Evolutionary conservation across 139 green algal species (phyloP), one percentile per base, ranked within the genome.

Genomic region (Chlamydomonas schloesseri): DNA sequence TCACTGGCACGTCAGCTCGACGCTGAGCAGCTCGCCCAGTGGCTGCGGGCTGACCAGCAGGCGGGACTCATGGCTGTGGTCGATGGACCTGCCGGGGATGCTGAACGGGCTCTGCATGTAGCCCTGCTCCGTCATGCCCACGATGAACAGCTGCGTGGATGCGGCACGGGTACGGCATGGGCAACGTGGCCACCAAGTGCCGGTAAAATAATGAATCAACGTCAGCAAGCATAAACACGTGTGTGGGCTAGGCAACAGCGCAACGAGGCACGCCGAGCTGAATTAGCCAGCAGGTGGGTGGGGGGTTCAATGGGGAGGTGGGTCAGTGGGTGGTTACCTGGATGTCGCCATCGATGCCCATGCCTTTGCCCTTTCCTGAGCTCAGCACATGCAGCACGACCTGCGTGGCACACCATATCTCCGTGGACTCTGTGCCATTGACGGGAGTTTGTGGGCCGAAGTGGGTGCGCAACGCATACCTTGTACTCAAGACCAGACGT

Each of bases 381-480:
- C 78, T 90, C 1, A 90, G 71, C 23, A 90, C 53, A 42, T 90
- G 86, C 0, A 90, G 53, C 0, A 83, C 82, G 5, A 87, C 78
- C 86, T 90, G 78, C 18, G 29, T n/a, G n/a, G n/a, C n/a, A n/a
- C n/a, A n/a, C n/a, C n/a, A n/a, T n/a, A n/a, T n/a, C n/a, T n/a
- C n/a, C n/a, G n/a, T n/a, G n/a, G n/a, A n/a, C n/a, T n/a, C n/a
- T n/a, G n/a, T n/a, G n/a, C n/a, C n/a, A n/a, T n/a, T n/a, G n/a
- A n/a, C n/a, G n/a, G n/a, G n/a, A n/a, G 53, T 58, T 13, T 13
- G 13, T 58, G 53, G 53, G 53, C 15, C 13, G 53, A 15, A 23
- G 53, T 58, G 53, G 53, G 15, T 50, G 8, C 8, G 42, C 42
- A 8, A 50, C 3, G 6, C 37, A 53, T 46, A 33, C 70, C 68